Percentiles rank a stretch among this genome's conserved stretches.
Evolutionary conservation across 805 yeast species (phyloP).

Genomic region (Ogataea nonfermentans): DNA sequence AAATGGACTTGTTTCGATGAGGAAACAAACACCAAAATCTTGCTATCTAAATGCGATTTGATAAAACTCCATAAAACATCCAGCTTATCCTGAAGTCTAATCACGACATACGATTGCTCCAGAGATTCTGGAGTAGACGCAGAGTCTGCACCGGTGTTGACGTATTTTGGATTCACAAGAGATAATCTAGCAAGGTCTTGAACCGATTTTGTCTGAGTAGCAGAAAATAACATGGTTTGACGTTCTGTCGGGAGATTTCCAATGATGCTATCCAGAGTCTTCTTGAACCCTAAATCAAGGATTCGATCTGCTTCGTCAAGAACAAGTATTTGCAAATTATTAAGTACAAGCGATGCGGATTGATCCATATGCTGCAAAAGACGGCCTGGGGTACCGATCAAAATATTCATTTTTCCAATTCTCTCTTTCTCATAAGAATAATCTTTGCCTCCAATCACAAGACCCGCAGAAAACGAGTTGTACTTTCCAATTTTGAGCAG

Average conservation of each 20-base stretch:
- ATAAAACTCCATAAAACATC: constrained; percentile 85
- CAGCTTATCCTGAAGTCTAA: constrained; percentile 75
- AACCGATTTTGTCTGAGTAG: constrained; percentile 84
- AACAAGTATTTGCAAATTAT: constrained; percentile 74
- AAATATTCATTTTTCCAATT: constrained; percentile 71
- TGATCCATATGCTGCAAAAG: constrained; percentile 88
- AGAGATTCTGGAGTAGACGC: constrained; percentile 71
- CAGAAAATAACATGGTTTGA: constrained; percentile 83
- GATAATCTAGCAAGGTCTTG: constrained; percentile 80
- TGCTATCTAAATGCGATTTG: constrained; percentile 75
- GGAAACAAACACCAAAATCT: constrained; percentile 79
- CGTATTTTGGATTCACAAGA: constrained; percentile 58
- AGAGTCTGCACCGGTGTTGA: constrained; percentile 41
- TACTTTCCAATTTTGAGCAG: constrained; percentile 75
- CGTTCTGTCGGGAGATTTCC: constrained; percentile 74
- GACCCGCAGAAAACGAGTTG: constrained; percentile 79
- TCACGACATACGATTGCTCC: constrained; percentile 77
- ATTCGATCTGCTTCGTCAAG: constrained; percentile 93
- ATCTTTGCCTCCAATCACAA: constrained; percentile 93
- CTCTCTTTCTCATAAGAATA: constrained; percentile 79
- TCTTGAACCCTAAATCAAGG: constrained; percentile 89
- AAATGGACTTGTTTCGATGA: constrained; percentile 90
- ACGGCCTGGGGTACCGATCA: constrained; percentile 92
- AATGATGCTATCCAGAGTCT: constrained; percentile 76
- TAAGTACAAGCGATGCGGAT: constrained; percentile 72